Conservation (phyloP, 371 early-diverging fungal species). For the Mortierella sp. region DNA sequence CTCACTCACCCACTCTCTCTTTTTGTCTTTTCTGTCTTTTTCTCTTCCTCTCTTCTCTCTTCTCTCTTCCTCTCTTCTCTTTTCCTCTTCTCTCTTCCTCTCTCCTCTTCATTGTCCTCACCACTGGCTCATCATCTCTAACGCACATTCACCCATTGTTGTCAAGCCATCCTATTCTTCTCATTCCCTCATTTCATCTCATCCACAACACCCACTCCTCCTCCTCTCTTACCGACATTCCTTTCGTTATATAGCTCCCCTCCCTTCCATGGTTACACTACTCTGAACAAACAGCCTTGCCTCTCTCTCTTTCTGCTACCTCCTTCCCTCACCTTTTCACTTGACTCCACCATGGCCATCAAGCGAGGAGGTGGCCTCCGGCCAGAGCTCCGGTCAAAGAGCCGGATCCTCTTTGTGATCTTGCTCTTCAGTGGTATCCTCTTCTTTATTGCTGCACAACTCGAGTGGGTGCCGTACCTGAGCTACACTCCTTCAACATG, state of each 20-base stretch:
- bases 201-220: too few species aligned
- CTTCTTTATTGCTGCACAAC: constrained; percentile 31
- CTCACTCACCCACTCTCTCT: neutral
- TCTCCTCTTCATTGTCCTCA: neutral
- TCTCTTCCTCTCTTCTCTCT: neutral
- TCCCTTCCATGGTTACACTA: too few species aligned
- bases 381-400: constrained; percentile 19
- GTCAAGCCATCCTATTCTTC: neutral
- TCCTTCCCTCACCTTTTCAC: neutral
- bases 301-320: neutral
- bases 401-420: constrained; percentile 13
- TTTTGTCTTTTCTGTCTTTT: neutral
- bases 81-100: neutral
- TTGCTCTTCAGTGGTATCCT: constrained; percentile 21
- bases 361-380: constrained; percentile 9
- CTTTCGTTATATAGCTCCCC: too few species aligned
- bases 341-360: constrained; percentile 4
- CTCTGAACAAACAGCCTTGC: neutral
- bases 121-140: neutral
- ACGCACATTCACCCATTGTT: neutral
- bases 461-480: constrained; percentile 45
- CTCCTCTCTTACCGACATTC: too few species aligned
- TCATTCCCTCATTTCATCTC: neutral
- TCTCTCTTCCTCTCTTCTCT: neutral
- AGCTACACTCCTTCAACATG: constrained; percentile 4